Conservation (phyloP, 495 filamentous ascomycete species). For the Beverwykella pulmonaria region DNA sequence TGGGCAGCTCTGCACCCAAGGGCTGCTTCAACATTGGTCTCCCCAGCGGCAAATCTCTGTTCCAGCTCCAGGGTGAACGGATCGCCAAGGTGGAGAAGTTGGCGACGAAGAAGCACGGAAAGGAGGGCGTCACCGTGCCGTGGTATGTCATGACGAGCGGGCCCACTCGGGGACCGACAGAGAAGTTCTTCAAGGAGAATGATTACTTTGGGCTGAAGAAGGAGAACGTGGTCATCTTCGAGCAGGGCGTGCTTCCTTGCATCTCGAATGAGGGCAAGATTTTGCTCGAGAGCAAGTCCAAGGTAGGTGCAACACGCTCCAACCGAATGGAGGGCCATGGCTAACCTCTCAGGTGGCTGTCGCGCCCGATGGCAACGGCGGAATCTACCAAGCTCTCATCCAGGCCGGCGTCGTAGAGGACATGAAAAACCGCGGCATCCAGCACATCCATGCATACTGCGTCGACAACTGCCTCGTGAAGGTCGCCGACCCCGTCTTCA, state of each 20-base stretch:
- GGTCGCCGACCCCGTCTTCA: slow-evolving; percentile 93
- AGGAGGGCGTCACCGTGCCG: slow-evolving; percentile 70
- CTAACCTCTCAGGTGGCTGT: slow-evolving; percentile 69
- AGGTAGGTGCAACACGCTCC: slow-evolving; percentile 51
- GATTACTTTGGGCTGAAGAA: slow-evolving; percentile 85
- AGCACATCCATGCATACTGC: slow-evolving; percentile 97
- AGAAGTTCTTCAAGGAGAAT: slow-evolving; percentile 88
- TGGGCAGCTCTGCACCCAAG: slow-evolving; percentile 95
- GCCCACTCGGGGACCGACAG: slow-evolving; percentile 88
- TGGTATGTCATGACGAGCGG: slow-evolving; percentile 99
- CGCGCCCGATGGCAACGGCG: slow-evolving; percentile 97
- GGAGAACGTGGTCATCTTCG: slow-evolving; percentile 89
- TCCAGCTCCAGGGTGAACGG: slow-evolving; percentile 95
- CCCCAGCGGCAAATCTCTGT: slow-evolving; percentile 87
- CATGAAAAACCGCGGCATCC: slow-evolving; percentile 83
- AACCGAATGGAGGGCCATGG: not conserved
- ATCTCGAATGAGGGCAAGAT: slow-evolving; percentile 99
- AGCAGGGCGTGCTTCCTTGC: slow-evolving; percentile 95
- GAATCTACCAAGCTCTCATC: slow-evolving; percentile 91
- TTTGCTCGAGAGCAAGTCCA: slow-evolving; percentile 84
- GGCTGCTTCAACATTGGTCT: slow-evolving; percentile 96
- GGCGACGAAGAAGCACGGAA: slow-evolving; percentile 70
- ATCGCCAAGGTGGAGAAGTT: slow-evolving; percentile 85
- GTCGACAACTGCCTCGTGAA: slow-evolving; percentile 99
- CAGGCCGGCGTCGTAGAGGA: slow-evolving; percentile 80